Evolutionary conservation across 2,329 filamentous ascomycete genomes (phyloP).

Genomic region (Teratosphaeria zuluensis): DNA sequence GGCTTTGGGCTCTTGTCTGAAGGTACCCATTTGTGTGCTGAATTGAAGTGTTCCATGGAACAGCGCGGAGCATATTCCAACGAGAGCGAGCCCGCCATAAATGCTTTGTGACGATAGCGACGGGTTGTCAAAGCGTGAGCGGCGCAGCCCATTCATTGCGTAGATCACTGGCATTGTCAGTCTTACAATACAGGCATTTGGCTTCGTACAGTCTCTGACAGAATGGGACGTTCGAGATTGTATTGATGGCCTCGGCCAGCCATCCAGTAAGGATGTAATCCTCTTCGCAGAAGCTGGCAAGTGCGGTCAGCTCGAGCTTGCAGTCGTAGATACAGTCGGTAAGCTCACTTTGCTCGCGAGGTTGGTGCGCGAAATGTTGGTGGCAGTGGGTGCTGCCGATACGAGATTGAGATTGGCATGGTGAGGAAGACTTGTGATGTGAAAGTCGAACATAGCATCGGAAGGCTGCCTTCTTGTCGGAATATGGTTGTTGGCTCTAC

Average conservation of each 20-base stretch:
- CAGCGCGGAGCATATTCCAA: slow-evolving; percentile 15
- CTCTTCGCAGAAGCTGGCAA: no score
- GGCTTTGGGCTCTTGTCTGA: not conserved
- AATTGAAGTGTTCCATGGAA: slow-evolving; percentile 18
- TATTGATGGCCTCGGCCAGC: slow-evolving; percentile 17
- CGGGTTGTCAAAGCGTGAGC: slow-evolving; percentile 11
- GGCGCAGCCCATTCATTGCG: slow-evolving; percentile 15
- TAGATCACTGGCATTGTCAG: slow-evolving; percentile 11
- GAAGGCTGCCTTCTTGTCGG: no score
- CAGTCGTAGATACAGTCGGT: no score
- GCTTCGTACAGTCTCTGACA: slow-evolving; percentile 3
- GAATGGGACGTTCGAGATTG: slow-evolving; percentile 15
- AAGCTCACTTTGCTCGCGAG: no score
- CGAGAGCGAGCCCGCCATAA: slow-evolving; percentile 16
- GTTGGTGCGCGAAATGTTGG: no score
- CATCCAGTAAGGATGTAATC: not conserved
- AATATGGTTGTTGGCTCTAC: no score
- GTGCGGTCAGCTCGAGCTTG: no score
- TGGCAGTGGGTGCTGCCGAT: no score
- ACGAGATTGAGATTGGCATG: no score
- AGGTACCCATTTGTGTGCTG: slow-evolving; percentile 16
- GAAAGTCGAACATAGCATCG: no score
- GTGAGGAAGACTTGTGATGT: no score
- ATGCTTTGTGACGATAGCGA: slow-evolving; percentile 9
- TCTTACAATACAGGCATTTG: no score